Conservation (phyloP, 768 basidiomycete species). For the Trametes coccinea region DNA sequence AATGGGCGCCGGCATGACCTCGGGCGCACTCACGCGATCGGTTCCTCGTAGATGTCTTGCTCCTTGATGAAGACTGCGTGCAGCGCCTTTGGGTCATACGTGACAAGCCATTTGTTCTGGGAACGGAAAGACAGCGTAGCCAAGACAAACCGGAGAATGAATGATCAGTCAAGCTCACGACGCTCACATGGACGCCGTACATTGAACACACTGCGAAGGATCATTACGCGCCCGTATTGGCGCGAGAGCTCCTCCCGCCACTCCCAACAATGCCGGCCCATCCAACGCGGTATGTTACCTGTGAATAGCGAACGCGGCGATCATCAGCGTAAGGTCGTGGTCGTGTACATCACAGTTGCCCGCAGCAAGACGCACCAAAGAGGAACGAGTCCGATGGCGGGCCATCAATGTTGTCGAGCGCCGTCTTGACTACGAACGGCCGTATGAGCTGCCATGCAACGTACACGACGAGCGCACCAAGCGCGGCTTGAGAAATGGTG, state of each 20-base stretch:
- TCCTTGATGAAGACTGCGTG: conserved; percentile 49
- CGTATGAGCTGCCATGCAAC: conserved; percentile 3
- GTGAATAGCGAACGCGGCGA: neutral
- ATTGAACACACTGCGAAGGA: conserved; percentile 37
- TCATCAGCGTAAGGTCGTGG: neutral
- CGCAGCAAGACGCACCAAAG: conserved; percentile 4
- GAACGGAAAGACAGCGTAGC: no score
- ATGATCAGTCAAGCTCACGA: no score
- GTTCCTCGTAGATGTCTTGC: conserved; percentile 22
- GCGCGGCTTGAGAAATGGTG: conserved; percentile 5
- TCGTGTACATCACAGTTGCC: neutral
- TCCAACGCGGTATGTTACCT: conserved; percentile 40
- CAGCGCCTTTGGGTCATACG: conserved; percentile 47
- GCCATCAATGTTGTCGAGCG: conserved; percentile 19
- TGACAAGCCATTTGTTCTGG: conserved; percentile 37
- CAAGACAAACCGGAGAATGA: no score
- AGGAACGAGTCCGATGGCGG: conserved; percentile 6
- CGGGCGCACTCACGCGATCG: neutral
- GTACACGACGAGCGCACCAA: neutral
- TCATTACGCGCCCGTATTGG: conserved; percentile 37
- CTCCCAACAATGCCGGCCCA: conserved; percentile 37
- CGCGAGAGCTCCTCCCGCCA: conserved; percentile 38
- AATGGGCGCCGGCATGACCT: neutral
- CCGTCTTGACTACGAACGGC: conserved; percentile 7
- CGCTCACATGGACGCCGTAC: conserved; percentile 26